These are phyloP conservation scores for Nitzschia inconspicua DNA, from an alignment of 108 stramenopile species.

Conservation along the genomic window DNA sequence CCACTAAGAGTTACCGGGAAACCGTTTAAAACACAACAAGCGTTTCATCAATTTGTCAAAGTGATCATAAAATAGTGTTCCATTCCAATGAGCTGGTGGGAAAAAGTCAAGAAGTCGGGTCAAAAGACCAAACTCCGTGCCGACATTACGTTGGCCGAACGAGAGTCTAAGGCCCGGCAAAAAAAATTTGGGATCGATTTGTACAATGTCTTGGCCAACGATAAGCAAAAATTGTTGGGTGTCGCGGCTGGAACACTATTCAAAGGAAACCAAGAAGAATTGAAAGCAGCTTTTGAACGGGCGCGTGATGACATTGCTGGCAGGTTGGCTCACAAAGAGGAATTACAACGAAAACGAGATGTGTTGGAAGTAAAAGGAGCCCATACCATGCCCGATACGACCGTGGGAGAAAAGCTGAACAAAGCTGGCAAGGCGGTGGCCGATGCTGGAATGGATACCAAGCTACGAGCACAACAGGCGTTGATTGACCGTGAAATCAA, in stretches of 20 bases:
- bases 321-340: conserved; percentile 19
- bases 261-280: conserved; percentile 17
- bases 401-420: conserved; percentile 20
- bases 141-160: conserved; percentile 70
- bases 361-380: conserved; percentile 30
- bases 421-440: conserved; percentile 30
- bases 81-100: conserved; percentile 24
- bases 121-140: conserved; percentile 45
- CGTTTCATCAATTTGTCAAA: too few species aligned
- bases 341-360: conserved; percentile 25
- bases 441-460: conserved; percentile 26
- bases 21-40: too few species aligned
- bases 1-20: too few species aligned
- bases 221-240: conserved; percentile 28
- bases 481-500: conserved; percentile 82
- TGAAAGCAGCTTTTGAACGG: conserved; percentile 33
- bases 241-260: conserved; percentile 23
- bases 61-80: not conserved
- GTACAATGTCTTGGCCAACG: conserved; percentile 56
- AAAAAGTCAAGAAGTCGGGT: conserved; percentile 23
- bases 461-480: conserved; percentile 59
- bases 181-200: conserved; percentile 67
- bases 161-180: conserved; percentile 58
- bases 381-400: conserved; percentile 23
- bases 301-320: conserved; percentile 25